Conservation (phyloP, 345 rosid genomes). For the Anacardium occidentale region DNA sequence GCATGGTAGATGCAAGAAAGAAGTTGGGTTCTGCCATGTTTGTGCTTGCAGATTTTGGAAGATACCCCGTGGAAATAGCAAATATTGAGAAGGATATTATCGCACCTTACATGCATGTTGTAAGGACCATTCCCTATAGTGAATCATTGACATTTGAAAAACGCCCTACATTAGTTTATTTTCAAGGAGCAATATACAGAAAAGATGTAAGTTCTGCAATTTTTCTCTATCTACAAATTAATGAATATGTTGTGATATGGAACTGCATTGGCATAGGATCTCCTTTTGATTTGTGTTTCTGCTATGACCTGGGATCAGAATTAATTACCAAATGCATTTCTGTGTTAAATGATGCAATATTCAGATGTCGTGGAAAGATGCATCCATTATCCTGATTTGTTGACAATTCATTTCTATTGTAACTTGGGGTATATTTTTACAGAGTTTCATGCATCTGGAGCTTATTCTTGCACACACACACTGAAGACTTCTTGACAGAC, state of each 20-base stretch:
- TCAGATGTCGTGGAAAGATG: background rate
- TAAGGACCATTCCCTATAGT: conserved; percentile 44
- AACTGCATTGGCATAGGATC: background rate
- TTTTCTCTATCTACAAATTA: background rate
- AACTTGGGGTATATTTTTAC: background rate
- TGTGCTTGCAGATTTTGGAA: conserved; percentile 92
- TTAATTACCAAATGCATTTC: conserved; percentile 1
- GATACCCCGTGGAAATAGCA: conserved; percentile 68
- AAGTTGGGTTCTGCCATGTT: conserved; percentile 76
- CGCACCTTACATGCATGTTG: conserved; percentile 86
- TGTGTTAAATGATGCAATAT: background rate
- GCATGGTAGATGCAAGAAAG: conserved; percentile 61
- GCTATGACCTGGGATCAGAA: background rate
- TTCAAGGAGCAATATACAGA: conserved; percentile 89
- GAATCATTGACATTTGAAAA: conserved; percentile 62
- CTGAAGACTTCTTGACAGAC: background rate
- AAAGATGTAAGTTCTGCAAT: conserved; percentile 69
- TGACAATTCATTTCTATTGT: background rate
- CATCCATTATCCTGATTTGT: background rate
- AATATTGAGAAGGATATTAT: conserved; percentile 73
- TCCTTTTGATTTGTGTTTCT: background rate
- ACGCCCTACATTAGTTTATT: conserved; percentile 68
- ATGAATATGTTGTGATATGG: background rate
- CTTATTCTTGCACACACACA: conserved; percentile 7
- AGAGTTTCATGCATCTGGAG: background rate